Conservation (phyloP, 805 yeast species). For the Metschnikowia chrysomelidarum region DNA sequence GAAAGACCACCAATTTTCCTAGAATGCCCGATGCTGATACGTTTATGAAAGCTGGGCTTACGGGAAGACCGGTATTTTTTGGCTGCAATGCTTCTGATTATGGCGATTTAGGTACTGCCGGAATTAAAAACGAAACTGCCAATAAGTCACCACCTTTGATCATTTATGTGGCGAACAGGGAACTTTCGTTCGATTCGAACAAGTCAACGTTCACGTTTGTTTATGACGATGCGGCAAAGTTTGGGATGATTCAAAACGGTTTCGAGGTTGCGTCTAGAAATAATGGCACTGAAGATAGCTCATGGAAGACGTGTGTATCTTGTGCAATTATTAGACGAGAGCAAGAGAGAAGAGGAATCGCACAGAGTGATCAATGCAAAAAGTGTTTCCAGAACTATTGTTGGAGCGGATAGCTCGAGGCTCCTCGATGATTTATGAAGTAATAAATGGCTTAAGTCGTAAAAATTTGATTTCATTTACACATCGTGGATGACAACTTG, state of each 20-base stretch:
- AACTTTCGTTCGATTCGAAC: constrained; percentile 24
- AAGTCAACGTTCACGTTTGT: constrained; percentile 22
- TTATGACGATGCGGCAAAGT: constrained; percentile 20
- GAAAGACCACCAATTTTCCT: constrained; percentile 22
- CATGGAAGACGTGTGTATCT: constrained; percentile 71
- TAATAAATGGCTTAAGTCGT: too few species aligned
- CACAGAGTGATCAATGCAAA: constrained; percentile 64
- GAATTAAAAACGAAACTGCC: constrained; percentile 7
- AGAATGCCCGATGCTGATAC: constrained; percentile 19
- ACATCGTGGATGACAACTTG: too few species aligned
- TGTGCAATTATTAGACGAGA: constrained; percentile 81
- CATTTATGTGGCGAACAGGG: constrained; percentile 27
- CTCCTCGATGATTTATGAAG: too few species aligned
- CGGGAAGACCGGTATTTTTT: constrained; percentile 21
- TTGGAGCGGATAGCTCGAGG: constrained; percentile 55
- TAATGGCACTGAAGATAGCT: constrained; percentile 62
- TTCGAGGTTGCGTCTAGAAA: constrained; percentile 28
- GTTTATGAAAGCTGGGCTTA: constrained; percentile 16
- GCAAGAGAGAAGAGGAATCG: constrained; percentile 59
- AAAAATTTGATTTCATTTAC: too few species aligned
- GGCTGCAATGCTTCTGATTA: constrained; percentile 22
- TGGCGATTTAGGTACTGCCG: constrained; percentile 5
- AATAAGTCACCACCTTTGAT: constrained; percentile 12
- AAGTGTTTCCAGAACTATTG: constrained; percentile 70
- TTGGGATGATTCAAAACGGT: constrained; percentile 25